Conservation (phyloP, 2,329 filamentous ascomycete species). For the Talaromyces sp. region DNA sequence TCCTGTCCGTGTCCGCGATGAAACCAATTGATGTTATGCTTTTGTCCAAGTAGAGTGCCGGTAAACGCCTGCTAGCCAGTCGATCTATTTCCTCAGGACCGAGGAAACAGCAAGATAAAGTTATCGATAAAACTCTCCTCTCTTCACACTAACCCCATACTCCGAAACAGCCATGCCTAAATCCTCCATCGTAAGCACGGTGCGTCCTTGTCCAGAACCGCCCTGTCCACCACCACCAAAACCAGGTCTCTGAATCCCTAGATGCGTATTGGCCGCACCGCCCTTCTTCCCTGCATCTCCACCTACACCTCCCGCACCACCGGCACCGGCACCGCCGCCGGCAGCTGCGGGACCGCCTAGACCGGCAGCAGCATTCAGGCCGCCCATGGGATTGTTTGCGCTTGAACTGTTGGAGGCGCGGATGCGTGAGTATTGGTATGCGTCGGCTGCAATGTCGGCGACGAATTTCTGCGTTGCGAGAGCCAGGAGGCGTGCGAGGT, state of each 20-base stretch:
- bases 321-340: conserved; percentile 38
- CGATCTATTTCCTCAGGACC: background rate
- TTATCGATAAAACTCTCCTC: conserved; percentile 93
- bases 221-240: conserved; percentile 87
- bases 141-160: conserved; percentile 96
- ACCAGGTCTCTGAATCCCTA: conserved; percentile 72
- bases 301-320: conserved; percentile 45
- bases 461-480: conserved; percentile 99
- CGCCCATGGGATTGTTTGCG: conserved; percentile 87
- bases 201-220: conserved; percentile 76
- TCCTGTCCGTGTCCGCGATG: background rate
- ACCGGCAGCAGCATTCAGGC: conserved; percentile 65
- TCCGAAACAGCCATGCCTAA: conserved; percentile 96
- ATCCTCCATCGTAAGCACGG: conserved; percentile 97
- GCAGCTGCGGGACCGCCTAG: conserved; percentile 56
- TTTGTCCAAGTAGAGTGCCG: background rate
- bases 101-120: background rate
- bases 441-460: conserved; percentile 92
- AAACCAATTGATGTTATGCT: background rate
- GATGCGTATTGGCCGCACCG: conserved; percentile 52
- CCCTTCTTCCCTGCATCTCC: conserved; percentile 45
- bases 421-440: conserved; percentile 96
- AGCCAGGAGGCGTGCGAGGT: conserved; percentile 86
- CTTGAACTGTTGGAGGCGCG: conserved; percentile 84
- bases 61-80: background rate